Base-by-base conservation (phyloP, 345 rosid genomes). In the Gossypioides kirkii region DNA sequence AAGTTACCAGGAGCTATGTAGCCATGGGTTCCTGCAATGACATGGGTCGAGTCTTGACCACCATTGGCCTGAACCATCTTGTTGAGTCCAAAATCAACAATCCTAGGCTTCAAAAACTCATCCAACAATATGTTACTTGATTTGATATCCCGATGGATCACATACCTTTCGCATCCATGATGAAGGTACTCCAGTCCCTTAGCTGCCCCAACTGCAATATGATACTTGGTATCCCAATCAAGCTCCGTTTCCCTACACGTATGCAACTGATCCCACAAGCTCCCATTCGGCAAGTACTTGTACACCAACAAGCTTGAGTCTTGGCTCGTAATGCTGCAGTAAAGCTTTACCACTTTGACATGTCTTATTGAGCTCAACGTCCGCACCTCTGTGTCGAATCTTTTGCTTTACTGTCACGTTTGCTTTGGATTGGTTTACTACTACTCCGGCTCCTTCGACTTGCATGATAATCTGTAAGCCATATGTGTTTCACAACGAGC, bases 31-130 rank as follows among this genome's bases (percentile, higher is more conserved):
- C 99, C 99, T 0, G 96, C 90, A 55, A 95, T 87, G 18, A 89
- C 89, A 22, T 75, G 89, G 22, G 92, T 90, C 18, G 97, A 82
- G 65, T 90, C 97, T 76, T 80, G 80, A 1, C 81, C 80, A 54
- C 76, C 64, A 36, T 77, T 76, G 22, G 79, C 76, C 43, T 85
- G 92, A 80, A 88, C 87, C 74, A 92, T 91, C 88, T 89, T 95
- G 36, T 98, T 93, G 8, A 92, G 96, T 36, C 99, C 99, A 3
- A 95, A 95, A 88, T 95, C 94, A 1, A 97, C 97, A 71, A 95
- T 95, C 68, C 90, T 81, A 41, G 99, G 96, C 87, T 91, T 91
- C 70, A 87, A 82, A 55, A 87, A 79, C 85, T 90, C 96, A 65
- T 94, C 97, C 73, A 90, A 71, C 73, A 91, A 80, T 61, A 89